Base-by-base conservation (phyloP, 2,329 filamentous ascomycete genomes). In the Aspergillus sp. region DNA sequence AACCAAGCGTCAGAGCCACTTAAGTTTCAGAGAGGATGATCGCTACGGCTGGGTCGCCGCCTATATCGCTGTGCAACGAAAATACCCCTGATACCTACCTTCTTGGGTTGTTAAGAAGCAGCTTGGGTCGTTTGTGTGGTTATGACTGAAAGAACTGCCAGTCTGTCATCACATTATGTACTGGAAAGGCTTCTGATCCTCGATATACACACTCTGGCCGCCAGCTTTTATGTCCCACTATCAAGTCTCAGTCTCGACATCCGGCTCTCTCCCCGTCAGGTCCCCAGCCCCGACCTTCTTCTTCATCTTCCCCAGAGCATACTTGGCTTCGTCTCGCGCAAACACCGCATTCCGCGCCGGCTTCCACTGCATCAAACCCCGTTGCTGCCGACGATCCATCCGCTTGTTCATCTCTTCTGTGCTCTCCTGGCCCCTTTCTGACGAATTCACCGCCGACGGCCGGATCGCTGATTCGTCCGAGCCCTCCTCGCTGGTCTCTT, bases 361-460 rank as follows among this genome's bases (percentile, higher is more conserved):
- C 51, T 79, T 83, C 86, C 88, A 96, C 58, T 96, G 89, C 85
- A 95, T 93, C 53, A 94, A 51, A 0, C 89, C 89, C 8, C 88
- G 72, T 47, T 95, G 86, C 62, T 88, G 86, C 1, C 88, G 75
- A 55, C 88, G 81, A 54, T 95, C 69, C 20, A 56, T 63, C 29
- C 61, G 58, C 38, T 56, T 58, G 32, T 60, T 61, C 8, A 55
- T 55, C 38, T 51, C 57, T 20, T 62, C 56, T 3, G 51, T 52
- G 8, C 43, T 30, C 5, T 22, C 19, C 19, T 6, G 6, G 10
- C 19, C 10, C 5, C 10, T 5, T 10, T 22, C 19, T 10, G 19
- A 22, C 19, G 19, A 10, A 22, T 22, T 10, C 5, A 22, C 19
- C 19, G 19, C 10, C 19, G 19, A 6, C 19, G 19, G 19, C 5